Conservation (phyloP, 805 yeast species). For the Starmerella vaccinii region DNA sequence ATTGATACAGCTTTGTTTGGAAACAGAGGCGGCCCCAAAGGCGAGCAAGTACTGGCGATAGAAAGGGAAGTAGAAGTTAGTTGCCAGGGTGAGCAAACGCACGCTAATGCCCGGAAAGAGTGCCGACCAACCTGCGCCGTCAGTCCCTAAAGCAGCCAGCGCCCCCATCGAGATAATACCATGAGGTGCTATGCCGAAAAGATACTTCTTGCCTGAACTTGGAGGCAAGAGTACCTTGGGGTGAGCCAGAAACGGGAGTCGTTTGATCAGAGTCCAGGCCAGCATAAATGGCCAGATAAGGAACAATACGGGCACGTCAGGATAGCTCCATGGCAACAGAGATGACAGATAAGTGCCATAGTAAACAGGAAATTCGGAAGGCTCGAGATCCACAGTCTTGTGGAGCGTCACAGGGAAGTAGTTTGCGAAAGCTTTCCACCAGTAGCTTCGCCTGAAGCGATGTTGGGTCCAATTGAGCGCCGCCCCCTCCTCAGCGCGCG, state of each 20-base stretch:
- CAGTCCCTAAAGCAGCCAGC: conserved; percentile 73
- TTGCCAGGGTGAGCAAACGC: conserved; percentile 66
- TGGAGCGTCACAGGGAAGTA: conserved; percentile 73
- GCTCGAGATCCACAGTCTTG: conserved; percentile 58
- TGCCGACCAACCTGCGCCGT: conserved; percentile 59
- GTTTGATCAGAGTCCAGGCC: conserved; percentile 32
- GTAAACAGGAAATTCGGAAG: conserved; percentile 43
- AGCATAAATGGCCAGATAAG: conserved; percentile 18
- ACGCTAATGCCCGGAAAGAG: conserved; percentile 76
- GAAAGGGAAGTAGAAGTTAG: conserved; percentile 78
- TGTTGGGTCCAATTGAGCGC: conserved; percentile 47
- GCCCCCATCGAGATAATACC: conserved; percentile 91
- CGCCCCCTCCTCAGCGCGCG: conserved; percentile 66
- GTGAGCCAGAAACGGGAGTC: conserved; percentile 31
- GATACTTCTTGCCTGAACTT: conserved; percentile 41
- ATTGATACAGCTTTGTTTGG: conserved; percentile 57
- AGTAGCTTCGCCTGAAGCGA: conserved; percentile 43
- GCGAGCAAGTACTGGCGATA: conserved; percentile 76
- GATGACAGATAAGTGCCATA: neutral
- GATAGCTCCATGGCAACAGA: conserved; percentile 12
- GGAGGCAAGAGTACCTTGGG: conserved; percentile 7
- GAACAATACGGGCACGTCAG: conserved; percentile 8
- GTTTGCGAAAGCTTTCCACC: conserved; percentile 64
- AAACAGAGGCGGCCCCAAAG: conserved; percentile 77
- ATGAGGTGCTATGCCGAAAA: conserved; percentile 93